Evolutionary conservation across 208 protist genomes (phyloP), one percentile per base, ranked within the genome.

Genomic region (Trypanosoma mega): DNA sequence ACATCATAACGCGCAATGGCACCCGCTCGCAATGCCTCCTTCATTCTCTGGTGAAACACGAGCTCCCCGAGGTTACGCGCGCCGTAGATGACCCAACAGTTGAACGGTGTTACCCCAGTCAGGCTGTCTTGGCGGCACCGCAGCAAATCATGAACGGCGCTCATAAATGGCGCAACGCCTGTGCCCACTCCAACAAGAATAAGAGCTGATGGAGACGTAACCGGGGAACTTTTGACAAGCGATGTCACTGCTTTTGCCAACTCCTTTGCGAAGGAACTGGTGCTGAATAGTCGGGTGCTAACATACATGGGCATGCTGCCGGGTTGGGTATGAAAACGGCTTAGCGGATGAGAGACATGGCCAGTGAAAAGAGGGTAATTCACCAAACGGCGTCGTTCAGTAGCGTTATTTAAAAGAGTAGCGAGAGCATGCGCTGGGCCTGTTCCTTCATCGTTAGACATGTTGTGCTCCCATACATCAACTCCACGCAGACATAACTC

Each of bases 11-110:
- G 55, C 21, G 55, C 41, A 39, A 94, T 87, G 0, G 78, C 80
- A 18, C 78, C 78, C 33, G 30, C 21, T 29, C 48, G 14, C 16
- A 80, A 29, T 0, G 88, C 88, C 18, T 74, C 44, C 14, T 63
- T 31, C 33, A 92, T 36, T 26, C 55, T n/a, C n/a, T 82, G 45
- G 56, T 94, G 77, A 47, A 82, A 94, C 14, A 94, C 52, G 29
- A 94, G 62, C 52, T 94, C 84, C 7, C 52, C 33, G 26, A 62
- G 63, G 20, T 61, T 80, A 9, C 75, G 71, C 27, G 72, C 82
- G 16, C 88, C 88, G 58, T 94, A 92, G 26, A 90, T 67, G 3
- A 89, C 73, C 76, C 74, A 87, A 39, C 76, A 87, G n/a, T 72
- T 65, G 29, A 76, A 78, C 0, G 66, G 67, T 24, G 39, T 2